Evolutionary conservation across 2,329 filamentous ascomycete species (phyloP).

Genomic region (Colletotrichum spinosum): DNA sequence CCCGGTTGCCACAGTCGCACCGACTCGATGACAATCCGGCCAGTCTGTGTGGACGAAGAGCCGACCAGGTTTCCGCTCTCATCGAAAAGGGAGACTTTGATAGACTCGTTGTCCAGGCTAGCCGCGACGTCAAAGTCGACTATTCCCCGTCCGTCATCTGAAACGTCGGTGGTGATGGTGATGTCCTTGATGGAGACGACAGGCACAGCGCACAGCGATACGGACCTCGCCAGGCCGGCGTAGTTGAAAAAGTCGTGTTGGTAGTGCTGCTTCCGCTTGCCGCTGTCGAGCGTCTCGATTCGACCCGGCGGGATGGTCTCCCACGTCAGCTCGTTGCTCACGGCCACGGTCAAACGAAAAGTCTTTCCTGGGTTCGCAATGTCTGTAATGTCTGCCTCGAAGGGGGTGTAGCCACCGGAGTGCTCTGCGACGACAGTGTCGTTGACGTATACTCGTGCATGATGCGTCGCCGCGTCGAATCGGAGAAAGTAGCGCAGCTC

Average conservation of each 20-base stretch:
- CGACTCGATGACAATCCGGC: conserved; percentile 36
- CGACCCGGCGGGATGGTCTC: conserved; percentile 45
- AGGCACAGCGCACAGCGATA: conserved; percentile 44
- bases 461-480: conserved; percentile 44
- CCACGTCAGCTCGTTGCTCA: conserved; percentile 45
- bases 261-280: conserved; percentile 41
- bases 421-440: conserved; percentile 42
- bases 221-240: conserved; percentile 43
- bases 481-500: conserved; percentile 40
- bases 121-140: conserved; percentile 33
- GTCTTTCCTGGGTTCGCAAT: conserved; percentile 39
- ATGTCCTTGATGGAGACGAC: conserved; percentile 40
- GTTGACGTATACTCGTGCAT: conserved; percentile 44
- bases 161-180: conserved; percentile 40
- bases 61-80: conserved; percentile 29
- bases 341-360: conserved; percentile 46
- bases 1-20: conserved; percentile 43
- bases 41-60: conserved; percentile 24
- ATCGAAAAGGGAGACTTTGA: conserved; percentile 25
- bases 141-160: conserved; percentile 25
- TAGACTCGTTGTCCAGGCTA: background rate
- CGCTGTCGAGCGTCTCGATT: conserved; percentile 31
- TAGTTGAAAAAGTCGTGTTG: conserved; percentile 49
- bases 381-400: conserved; percentile 42
- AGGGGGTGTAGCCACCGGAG: conserved; percentile 44